Percentiles rank a stretch among this genome's conserved stretches.
phyloP scores from a whole-genome alignment of 305 asterid species.

The Solanum chacoense region DNA sequence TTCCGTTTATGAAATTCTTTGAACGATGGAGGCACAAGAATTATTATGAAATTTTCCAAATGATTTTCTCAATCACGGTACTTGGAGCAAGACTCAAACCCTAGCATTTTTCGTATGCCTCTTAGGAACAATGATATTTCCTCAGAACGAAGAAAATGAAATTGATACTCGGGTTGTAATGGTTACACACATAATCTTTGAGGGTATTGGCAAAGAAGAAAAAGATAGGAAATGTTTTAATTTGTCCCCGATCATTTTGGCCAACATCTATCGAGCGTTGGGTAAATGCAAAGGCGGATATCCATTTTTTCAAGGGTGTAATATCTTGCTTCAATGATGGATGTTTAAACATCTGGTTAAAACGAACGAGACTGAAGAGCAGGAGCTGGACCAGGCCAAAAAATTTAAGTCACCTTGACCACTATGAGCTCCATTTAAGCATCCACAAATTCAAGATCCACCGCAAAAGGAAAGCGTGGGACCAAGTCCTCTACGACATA shows the following conservation, averaged over 20 bases:
- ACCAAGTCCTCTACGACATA: too few relatives aligned
- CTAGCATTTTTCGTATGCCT: not conserved
- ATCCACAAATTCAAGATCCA: too few relatives aligned
- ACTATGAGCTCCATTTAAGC: not conserved
- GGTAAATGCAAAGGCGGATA: too few relatives aligned
- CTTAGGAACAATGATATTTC: not conserved
- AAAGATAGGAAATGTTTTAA: too few relatives aligned
- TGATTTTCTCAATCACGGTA: not conserved
- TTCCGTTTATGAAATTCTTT: too few relatives aligned
- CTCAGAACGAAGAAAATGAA: not conserved
- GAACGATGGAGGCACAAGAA: not conserved
- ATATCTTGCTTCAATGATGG: not conserved
- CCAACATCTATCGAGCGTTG: not conserved
- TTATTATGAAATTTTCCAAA: not conserved
- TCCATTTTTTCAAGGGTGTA: not conserved
- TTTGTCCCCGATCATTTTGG: not conserved
- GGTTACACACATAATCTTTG: not conserved
- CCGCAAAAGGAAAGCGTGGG: not conserved
- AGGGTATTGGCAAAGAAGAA: not conserved
- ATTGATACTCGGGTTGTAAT: not conserved
- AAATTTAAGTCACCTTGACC: too few relatives aligned
- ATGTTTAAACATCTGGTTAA: too few relatives aligned
- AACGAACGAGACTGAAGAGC: not conserved
- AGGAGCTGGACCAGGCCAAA: not conserved
- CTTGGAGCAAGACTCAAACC: not conserved